Conservation (phyloP, 495 filamentous ascomycete genomes). For the Lentithecium fluviatile region DNA sequence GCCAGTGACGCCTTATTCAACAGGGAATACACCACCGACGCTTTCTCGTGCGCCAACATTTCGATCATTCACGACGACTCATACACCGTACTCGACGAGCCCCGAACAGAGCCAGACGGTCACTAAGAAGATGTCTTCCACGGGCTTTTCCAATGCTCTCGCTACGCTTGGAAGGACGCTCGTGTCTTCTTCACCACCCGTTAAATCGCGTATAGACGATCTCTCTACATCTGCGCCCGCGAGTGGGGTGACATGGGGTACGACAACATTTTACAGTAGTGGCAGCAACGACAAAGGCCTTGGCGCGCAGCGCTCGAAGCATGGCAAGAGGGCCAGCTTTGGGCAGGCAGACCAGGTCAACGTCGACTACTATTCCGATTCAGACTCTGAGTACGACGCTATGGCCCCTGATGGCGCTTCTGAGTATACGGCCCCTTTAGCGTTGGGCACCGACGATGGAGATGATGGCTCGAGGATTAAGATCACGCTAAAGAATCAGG, state of each 20-base stretch:
- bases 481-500: constrained; percentile 70
- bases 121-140: constrained; percentile 46
- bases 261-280: constrained; percentile 53
- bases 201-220: constrained; percentile 59
- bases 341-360: constrained; percentile 24
- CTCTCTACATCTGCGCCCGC: constrained; percentile 58
- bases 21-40: constrained; percentile 66
- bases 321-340: constrained; percentile 30
- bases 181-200: constrained; percentile 67
- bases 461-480: constrained; percentile 46
- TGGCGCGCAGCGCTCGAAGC: constrained; percentile 8
- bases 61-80: constrained; percentile 37
- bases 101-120: constrained; percentile 54
- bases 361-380: constrained; percentile 26
- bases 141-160: constrained; percentile 62
- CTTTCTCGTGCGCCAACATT: constrained; percentile 29
- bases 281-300: constrained; percentile 39
- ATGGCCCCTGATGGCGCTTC: constrained; percentile 46
- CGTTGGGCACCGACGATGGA: constrained; percentile 4
- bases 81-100: constrained; percentile 66
- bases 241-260: constrained; percentile 64
- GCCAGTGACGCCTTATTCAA: constrained; percentile 54
- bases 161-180: constrained; percentile 72
- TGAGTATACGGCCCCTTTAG: constrained; percentile 37
- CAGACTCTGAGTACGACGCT: constrained; percentile 30